phyloP scores from a whole-genome alignment of 1,139 yeast species.

The Pneumocystis murina region DNA sequence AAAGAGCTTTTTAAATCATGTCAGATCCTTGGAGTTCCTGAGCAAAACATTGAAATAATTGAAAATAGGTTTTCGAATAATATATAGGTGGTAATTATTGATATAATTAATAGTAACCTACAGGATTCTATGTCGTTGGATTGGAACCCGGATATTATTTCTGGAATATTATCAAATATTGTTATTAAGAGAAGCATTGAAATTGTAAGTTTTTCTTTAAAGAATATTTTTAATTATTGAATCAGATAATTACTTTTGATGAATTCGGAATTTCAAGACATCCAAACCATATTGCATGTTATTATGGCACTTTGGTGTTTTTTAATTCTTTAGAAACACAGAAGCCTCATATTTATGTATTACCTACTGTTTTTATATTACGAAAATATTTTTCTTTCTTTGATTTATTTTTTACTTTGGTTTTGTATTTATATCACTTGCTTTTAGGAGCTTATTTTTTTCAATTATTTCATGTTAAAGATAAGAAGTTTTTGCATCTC shows the following conservation, averaged over 20 bases:
- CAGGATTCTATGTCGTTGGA: conserved; percentile 57
- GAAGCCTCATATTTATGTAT: conserved; percentile 18
- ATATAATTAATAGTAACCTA: background rate
- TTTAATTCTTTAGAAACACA: conserved; percentile 12
- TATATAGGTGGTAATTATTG: background rate
- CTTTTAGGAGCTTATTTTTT: background rate
- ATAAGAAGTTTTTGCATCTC: background rate
- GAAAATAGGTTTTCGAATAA: conserved; percentile 30
- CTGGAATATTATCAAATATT: background rate
- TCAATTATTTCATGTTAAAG: background rate
- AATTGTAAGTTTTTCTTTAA: conserved; percentile 2
- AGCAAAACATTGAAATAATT: conserved; percentile 33
- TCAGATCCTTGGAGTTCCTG: conserved; percentile 38
- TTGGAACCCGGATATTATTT: conserved; percentile 45
- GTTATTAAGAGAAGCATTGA: background rate
- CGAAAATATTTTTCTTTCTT: conserved; percentile 25
- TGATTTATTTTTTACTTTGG: conserved; percentile 16
- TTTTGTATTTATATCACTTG: background rate
- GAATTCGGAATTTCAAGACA: conserved; percentile 69
- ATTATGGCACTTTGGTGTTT: conserved; percentile 18
- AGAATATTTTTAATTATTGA: background rate
- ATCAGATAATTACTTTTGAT: conserved; percentile 58
- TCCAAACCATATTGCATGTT: conserved; percentile 56
- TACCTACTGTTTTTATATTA: conserved; percentile 26
- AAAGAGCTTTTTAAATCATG: conserved; percentile 48